A percentile compares a stretch with the other conserved stretches of the same genome.
Evolutionary conservation across 352 stramenopile species (phyloP).

Genomic region (Globisporangium spinosum): DNA sequence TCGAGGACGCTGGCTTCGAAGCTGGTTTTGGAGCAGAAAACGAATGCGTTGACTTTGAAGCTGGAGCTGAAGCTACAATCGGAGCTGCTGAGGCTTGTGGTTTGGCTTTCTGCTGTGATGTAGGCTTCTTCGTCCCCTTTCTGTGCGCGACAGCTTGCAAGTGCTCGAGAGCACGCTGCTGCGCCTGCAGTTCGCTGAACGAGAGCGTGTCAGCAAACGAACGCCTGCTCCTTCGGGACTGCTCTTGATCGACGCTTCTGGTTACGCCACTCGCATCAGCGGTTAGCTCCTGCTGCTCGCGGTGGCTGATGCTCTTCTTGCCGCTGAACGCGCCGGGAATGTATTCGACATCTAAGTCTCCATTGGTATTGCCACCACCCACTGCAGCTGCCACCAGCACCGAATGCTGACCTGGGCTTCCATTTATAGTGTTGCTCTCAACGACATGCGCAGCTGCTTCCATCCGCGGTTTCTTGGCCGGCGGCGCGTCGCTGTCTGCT

Average conservation of each 20-base stretch:
- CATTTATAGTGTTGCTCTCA: not conserved
- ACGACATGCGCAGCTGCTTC: not conserved
- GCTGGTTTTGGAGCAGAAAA: not conserved
- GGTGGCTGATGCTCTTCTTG: constrained; percentile 1
- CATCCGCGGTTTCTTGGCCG: constrained; percentile 14
- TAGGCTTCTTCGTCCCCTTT: constrained; percentile 21
- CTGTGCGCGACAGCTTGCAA: constrained; percentile 16
- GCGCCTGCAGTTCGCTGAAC: constrained; percentile 60
- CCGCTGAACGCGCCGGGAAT: constrained; percentile 1
- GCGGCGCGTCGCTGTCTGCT: not conserved
- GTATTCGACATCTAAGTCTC: constrained; percentile 11
- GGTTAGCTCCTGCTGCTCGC: not conserved
- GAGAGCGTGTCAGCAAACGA: constrained; percentile 41
- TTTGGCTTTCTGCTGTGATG: not conserved
- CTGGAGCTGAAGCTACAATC: not conserved
- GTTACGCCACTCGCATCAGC: not conserved
- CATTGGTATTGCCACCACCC: not conserved
- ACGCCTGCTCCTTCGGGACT: constrained; percentile 17
- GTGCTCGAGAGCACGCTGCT: constrained; percentile 44
- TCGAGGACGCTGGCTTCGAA: not conserved
- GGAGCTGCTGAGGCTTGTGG: not conserved
- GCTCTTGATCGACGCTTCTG: not conserved
- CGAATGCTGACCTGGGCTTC: not conserved
- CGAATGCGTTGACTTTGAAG: not conserved
- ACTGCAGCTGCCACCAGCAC: not conserved